phyloP scores from a whole-genome alignment of 495 filamentous ascomycete species.

The Pyrenopolyporus hunteri region DNA sequence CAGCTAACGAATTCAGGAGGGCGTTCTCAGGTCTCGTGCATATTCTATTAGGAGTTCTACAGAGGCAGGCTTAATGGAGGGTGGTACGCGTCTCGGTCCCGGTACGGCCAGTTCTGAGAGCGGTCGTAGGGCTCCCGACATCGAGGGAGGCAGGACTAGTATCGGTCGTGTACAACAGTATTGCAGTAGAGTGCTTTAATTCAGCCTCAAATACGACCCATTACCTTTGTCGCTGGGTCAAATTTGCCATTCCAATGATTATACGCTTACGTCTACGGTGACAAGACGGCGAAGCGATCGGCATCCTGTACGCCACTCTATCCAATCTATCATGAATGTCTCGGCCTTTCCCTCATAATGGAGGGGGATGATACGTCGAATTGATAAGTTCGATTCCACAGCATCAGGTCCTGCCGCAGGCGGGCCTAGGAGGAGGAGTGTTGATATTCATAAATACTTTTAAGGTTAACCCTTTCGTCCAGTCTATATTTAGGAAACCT shows the following conservation, averaged over 20 bases:
- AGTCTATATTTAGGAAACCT: conserved; percentile 20
- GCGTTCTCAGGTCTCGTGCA: conserved; percentile 28
- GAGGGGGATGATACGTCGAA: conserved; percentile 2
- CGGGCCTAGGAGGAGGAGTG: too few species aligned
- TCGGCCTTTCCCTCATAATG: conserved; percentile 4
- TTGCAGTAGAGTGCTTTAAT: conserved; percentile 33
- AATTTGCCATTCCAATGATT: not conserved
- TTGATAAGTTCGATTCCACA: not conserved
- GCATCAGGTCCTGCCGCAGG: too few species aligned
- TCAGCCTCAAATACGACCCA: conserved; percentile 4
- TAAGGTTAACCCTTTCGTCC: conserved; percentile 20
- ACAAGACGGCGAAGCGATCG: not conserved
- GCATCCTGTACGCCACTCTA: not conserved
- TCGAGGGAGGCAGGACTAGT: conserved; percentile 19
- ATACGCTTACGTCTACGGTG: conserved; percentile 6
- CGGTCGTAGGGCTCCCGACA: conserved; percentile 13
- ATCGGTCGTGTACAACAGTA: conserved; percentile 37
- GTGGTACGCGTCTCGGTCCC: conserved; percentile 30
- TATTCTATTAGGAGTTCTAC: conserved; percentile 27
- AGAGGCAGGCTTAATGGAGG: conserved; percentile 17
- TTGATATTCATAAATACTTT: too few species aligned
- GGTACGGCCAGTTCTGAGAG: conserved; percentile 5
- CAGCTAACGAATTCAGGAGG: conserved; percentile 6
- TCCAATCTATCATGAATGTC: not conserved
- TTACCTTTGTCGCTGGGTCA: not conserved